phyloP scores from a whole-genome alignment of 495 filamentous ascomycete species.

The Hypomontagnella monticulosa region DNA sequence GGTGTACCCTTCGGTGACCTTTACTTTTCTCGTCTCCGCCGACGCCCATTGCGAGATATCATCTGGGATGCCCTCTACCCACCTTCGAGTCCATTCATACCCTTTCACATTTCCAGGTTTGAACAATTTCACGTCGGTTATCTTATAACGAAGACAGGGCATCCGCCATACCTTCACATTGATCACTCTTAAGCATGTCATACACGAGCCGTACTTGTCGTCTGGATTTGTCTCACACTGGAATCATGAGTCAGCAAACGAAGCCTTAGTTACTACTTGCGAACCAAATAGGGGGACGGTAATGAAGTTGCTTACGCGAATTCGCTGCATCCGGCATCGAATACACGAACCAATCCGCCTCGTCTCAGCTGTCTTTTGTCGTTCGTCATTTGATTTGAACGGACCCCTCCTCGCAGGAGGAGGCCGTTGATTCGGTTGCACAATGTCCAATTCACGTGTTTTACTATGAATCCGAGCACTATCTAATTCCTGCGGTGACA shows the following conservation, averaged over 20 bases:
- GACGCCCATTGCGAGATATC: slow-evolving; percentile 62
- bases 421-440: slow-evolving; percentile 42
- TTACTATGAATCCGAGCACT: slow-evolving; percentile 21
- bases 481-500: slow-evolving; percentile 31
- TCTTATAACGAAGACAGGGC: slow-evolving; percentile 61
- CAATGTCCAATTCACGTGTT: slow-evolving; percentile 43
- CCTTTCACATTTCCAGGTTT: slow-evolving; percentile 61
- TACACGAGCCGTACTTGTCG: slow-evolving; percentile 54
- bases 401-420: slow-evolving; percentile 57
- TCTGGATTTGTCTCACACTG: slow-evolving; percentile 58
- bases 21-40: slow-evolving; percentile 50
- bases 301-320: slow-evolving; percentile 53
- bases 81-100: slow-evolving; percentile 62
- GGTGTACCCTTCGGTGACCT: slow-evolving; percentile 60
- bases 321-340: slow-evolving; percentile 64
- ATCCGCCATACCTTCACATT: slow-evolving; percentile 55
- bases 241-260: slow-evolving; percentile 21
- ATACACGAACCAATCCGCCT: slow-evolving; percentile 62
- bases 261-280: background rate
- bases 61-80: slow-evolving; percentile 58
- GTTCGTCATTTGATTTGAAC: slow-evolving; percentile 56
- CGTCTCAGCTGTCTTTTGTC: slow-evolving; percentile 60
- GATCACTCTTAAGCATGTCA: slow-evolving; percentile 58
- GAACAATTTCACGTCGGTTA: slow-evolving; percentile 61
- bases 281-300: slow-evolving; percentile 4